Conservation (phyloP, 371 early-diverging fungal genomes). For the Nosema muscidifuracis region DNA sequence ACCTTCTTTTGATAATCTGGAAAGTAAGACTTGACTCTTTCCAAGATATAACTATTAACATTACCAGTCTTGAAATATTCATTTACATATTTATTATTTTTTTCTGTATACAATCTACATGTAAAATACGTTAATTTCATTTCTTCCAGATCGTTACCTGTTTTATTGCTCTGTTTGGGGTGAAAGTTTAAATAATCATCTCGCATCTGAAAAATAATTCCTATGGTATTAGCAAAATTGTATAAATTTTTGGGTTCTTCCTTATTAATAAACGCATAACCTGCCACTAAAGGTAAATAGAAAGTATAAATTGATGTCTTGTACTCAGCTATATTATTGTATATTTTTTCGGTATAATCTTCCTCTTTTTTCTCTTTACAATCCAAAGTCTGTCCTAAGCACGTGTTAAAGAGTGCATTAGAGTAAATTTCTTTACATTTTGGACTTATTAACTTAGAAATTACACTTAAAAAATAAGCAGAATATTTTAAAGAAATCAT, state of each 20-base stretch:
- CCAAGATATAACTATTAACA: background rate
- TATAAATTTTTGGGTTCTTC: constrained; percentile 12
- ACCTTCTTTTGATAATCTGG: background rate
- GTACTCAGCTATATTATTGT: constrained; percentile 80
- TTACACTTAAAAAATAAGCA: constrained; percentile 75
- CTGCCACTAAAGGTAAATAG: constrained; percentile 74
- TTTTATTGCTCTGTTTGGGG: constrained; percentile 83
- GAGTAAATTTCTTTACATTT: background rate
- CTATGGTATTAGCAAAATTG: constrained; percentile 67
- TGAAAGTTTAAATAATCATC: constrained; percentile 58
- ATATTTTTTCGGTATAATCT: constrained; percentile 61
- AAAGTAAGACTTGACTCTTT: background rate
- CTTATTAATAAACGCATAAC: constrained; percentile 5
- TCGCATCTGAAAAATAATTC: constrained; percentile 83
- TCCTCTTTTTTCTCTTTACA: background rate
- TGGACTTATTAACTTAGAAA: too few species aligned
- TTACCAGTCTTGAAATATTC: background rate
- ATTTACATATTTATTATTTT: background rate
- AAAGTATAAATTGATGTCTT: constrained; percentile 95
- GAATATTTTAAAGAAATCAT: constrained; percentile 83
- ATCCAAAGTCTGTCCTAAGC: constrained; percentile 72
- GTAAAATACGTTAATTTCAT: constrained; percentile 90
- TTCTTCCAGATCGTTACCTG: constrained; percentile 91
- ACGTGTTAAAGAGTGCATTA: constrained; percentile 65
- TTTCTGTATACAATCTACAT: background rate